A percentile compares a stretch with the other conserved stretches of the same genome.
These are phyloP conservation scores for Mucor velutinosus DNA, from an alignment of 371 early-diverging fungal genomes.

Conservation along the genomic window DNA sequence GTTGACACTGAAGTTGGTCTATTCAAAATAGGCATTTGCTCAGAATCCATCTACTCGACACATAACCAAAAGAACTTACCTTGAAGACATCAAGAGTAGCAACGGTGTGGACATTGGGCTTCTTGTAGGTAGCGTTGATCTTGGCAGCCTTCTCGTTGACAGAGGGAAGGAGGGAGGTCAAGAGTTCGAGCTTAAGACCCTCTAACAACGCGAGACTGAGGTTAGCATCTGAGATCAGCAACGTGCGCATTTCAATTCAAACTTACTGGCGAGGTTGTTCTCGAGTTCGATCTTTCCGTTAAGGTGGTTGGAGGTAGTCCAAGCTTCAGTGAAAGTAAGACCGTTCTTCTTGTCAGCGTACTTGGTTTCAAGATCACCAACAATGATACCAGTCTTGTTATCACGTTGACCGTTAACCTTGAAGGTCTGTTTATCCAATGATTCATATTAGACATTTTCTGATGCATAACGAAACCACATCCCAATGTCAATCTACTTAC, in stretches of 20 bases:
- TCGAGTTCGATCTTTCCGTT: conserved; percentile 91
- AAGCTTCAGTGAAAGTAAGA: conserved; percentile 91
- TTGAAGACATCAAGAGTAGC: conserved; percentile 55
- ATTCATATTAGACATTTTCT: background rate
- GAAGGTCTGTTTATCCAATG: conserved; percentile 70
- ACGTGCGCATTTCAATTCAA: background rate
- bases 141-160: conserved; percentile 53
- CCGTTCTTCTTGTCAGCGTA: conserved; percentile 92
- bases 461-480: background rate
- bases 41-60: background rate
- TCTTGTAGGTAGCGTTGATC: conserved; percentile 52
- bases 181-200: conserved; percentile 55
- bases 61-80: conserved; percentile 18
- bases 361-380: conserved; percentile 96
- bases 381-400: conserved; percentile 91
- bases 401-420: conserved; percentile 94
- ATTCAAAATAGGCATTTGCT: background rate
- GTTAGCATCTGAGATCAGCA: background rate
- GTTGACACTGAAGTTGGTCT: conserved; percentile 54
- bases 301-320: conserved; percentile 93
- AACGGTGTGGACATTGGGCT: conserved; percentile 54
- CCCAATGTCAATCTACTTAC: conserved; percentile 55
- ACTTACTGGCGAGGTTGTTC: conserved; percentile 88
- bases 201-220: conserved; percentile 18
- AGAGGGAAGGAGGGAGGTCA: conserved; percentile 51